Conservation (phyloP, 208 protist genomes). For the Blechomonas ayalai region DNA sequence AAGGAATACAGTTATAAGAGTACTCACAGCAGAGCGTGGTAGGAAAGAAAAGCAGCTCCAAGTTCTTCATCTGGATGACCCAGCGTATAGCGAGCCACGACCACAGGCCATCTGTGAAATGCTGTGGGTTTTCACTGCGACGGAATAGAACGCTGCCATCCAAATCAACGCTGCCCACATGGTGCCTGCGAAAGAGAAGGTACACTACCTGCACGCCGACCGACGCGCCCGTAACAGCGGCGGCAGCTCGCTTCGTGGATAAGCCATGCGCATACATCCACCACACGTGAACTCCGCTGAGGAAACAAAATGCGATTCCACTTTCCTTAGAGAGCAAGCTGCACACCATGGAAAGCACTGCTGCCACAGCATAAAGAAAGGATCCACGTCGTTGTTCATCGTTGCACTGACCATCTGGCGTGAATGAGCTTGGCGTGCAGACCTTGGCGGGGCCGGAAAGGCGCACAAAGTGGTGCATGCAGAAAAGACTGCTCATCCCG, state of each 20-base stretch:
- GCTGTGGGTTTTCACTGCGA: slow-evolving; percentile 80
- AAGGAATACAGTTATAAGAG: slow-evolving; percentile 83
- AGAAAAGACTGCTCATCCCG: slow-evolving; percentile 41
- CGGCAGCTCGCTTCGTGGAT: slow-evolving; percentile 1
- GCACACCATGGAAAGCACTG: slow-evolving; percentile 23
- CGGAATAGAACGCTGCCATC: slow-evolving; percentile 35
- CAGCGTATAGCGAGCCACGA: slow-evolving; percentile 39
- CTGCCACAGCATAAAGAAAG: background rate
- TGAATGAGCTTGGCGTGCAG: too few species aligned
- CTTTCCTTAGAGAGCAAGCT: slow-evolving; percentile 66
- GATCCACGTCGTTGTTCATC: background rate
- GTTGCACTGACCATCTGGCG: too few species aligned
- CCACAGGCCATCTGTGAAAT: slow-evolving; percentile 24
- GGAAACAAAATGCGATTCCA: slow-evolving; percentile 56
- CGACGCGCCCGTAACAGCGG: slow-evolving; percentile 6
- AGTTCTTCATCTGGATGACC: slow-evolving; percentile 75
- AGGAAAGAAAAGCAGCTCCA: slow-evolving; percentile 77
- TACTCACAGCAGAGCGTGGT: slow-evolving; percentile 83
- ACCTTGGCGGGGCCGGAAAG: background rate
- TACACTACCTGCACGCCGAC: slow-evolving; percentile 28
- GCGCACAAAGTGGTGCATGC: slow-evolving; percentile 11
- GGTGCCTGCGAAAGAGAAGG: slow-evolving; percentile 28
- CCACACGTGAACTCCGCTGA: slow-evolving; percentile 44
- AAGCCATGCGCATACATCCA: slow-evolving; percentile 18
- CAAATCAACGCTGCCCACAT: slow-evolving; percentile 49